Percentiles rank a stretch among this genome's conserved stretches.
Conservation (phyloP, 257 asterid species). For the Nicotiana attenuata region DNA sequence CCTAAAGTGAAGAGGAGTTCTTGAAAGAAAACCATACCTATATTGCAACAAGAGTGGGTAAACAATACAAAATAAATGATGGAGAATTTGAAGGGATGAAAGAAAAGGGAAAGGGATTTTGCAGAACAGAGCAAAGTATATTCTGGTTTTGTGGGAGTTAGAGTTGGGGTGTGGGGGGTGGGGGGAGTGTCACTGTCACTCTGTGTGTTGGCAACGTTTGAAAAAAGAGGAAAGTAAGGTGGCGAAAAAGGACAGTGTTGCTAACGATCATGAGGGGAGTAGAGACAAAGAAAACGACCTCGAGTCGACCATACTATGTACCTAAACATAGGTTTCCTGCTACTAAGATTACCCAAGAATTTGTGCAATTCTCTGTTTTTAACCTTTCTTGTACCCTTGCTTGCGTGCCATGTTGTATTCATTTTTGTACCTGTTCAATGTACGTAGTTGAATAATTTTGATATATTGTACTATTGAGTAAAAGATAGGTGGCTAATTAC, state of each 20-base stretch:
- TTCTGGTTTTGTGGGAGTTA: constrained; percentile 4
- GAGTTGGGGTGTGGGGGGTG: background rate
- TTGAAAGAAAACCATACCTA: background rate
- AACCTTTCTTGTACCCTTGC: background rate
- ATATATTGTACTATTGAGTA: too few species aligned
- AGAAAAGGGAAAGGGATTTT: background rate
- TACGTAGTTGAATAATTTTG: background rate
- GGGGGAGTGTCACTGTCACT: constrained; percentile 9
- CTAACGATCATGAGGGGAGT: background rate
- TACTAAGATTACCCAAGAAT: background rate
- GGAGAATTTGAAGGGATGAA: background rate
- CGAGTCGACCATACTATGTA: background rate
- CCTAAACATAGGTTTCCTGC: background rate
- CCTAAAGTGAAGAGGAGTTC: constrained; percentile 21
- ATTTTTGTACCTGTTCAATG: background rate
- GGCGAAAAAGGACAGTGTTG: background rate
- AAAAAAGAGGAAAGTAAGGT: background rate
- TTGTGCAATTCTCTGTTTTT: background rate
- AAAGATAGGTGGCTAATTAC: too few species aligned
- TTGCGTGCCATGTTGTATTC: background rate
- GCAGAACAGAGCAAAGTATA: constrained; percentile 23
- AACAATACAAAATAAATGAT: background rate
- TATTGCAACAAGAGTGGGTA: background rate
- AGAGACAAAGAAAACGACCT: background rate
- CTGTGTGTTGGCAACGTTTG: background rate